phyloP scores from a whole-genome alignment of 2,329 filamentous ascomycete species.

The Madurella fahalii region DNA sequence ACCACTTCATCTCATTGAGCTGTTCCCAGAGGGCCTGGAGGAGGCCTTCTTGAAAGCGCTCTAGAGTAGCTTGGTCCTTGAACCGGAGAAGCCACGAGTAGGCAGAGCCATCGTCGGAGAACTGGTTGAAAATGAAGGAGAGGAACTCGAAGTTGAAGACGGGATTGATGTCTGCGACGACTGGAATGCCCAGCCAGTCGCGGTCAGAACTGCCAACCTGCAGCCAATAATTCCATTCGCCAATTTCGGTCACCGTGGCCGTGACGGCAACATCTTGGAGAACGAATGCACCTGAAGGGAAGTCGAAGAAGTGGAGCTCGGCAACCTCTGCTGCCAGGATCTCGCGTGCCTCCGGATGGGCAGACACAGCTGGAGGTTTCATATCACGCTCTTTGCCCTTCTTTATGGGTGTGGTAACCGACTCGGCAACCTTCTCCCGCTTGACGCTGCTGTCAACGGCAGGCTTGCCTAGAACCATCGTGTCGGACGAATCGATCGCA shows the following conservation, averaged over 20 bases:
- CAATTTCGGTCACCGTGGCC: slow-evolving; percentile 79
- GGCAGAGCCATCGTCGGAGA: slow-evolving; percentile 78
- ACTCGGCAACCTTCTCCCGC: slow-evolving; percentile 33
- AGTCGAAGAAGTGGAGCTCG: slow-evolving; percentile 92
- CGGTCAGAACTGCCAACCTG: slow-evolving; percentile 72
- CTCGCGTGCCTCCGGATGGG: slow-evolving; percentile 66
- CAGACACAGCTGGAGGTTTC: slow-evolving; percentile 53
- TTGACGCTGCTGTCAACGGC: slow-evolving; percentile 46
- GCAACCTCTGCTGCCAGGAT: slow-evolving; percentile 71
- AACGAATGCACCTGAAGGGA: slow-evolving; percentile 79
- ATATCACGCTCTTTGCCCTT: slow-evolving; percentile 31
- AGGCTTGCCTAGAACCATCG: slow-evolving; percentile 49
- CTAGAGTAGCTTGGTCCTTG: slow-evolving; percentile 73
- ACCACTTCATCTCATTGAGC: slow-evolving; percentile 90
- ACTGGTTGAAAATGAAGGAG: slow-evolving; percentile 99
- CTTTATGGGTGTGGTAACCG: slow-evolving; percentile 13
- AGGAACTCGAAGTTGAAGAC: slow-evolving; percentile 98
- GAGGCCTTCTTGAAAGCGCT: slow-evolving; percentile 86
- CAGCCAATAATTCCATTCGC: slow-evolving; percentile 93
- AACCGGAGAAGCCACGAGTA: slow-evolving; percentile 96
- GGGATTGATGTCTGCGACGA: slow-evolving; percentile 89
- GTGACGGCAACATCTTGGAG: slow-evolving; percentile 70
- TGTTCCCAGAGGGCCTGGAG: slow-evolving; percentile 98
- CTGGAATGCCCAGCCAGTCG: slow-evolving; percentile 81
- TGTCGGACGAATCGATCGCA: slow-evolving; percentile 55